Evolutionary conservation across 2,329 filamentous ascomycete species (phyloP).

Genomic region (Amesomyces nigricolor): DNA sequence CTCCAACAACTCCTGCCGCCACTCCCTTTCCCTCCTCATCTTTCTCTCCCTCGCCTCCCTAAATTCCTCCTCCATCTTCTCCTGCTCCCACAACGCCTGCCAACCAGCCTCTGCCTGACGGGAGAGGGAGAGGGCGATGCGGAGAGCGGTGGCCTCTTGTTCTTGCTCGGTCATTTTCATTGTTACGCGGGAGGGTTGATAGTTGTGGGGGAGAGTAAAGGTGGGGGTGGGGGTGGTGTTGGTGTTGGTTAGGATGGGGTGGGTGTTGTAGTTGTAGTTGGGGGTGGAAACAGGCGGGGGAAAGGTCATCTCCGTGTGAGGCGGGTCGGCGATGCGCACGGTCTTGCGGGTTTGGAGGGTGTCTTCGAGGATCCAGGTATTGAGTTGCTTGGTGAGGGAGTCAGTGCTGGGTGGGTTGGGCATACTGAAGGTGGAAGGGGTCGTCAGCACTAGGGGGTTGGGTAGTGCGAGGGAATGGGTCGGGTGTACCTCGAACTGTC

Average conservation of each 20-base stretch:
- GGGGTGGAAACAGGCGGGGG: not conserved
- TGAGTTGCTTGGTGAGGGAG: not conserved
- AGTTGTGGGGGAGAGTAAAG: too few species aligned
- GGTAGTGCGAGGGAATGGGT: too few species aligned
- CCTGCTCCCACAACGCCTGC: not conserved
- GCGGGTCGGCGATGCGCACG: not conserved
- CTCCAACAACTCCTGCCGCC: not conserved
- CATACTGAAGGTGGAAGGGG: too few species aligned
- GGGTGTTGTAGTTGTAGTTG: not conserved
- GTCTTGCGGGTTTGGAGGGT: not conserved
- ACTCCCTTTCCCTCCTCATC: not conserved
- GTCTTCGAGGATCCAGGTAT: conserved; percentile 3
- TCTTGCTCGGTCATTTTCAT: too few species aligned
- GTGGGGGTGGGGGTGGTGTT: not conserved
- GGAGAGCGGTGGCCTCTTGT: not conserved
- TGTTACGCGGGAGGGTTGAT: too few species aligned
- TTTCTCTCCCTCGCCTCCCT: not conserved
- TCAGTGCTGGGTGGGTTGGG: too few species aligned
- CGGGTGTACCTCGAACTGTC: too few species aligned
- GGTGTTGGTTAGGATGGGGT: not conserved
- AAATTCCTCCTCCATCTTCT: not conserved
- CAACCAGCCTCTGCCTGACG: not conserved
- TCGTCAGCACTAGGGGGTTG: too few species aligned
- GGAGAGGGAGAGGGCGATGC: not conserved
- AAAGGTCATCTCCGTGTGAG: not conserved